Evolutionary conservation across 2,329 filamentous ascomycete genomes (phyloP), one percentile per base, ranked within the genome.

Genomic region (Fusarium succisae): DNA sequence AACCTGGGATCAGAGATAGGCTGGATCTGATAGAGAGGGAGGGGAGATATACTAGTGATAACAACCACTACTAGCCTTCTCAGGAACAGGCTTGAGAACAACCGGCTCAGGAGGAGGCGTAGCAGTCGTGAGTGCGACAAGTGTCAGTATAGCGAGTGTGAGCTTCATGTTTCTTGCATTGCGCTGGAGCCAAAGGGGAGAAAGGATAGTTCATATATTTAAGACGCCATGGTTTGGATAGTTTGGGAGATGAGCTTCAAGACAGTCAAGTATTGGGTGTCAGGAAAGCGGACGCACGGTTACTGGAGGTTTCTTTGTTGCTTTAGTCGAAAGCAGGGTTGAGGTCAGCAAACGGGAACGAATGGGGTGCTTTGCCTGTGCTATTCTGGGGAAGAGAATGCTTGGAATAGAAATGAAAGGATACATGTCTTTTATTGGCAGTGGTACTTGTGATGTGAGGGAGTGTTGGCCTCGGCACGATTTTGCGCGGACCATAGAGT

Each of bases 141-240:
- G 30, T 1, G 69, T 35, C 22, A 69, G 30, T 18, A 70, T 59
- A 14, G 66, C 15, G 9, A 68, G 4, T 2, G 53, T 20, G 41
- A 63, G 37, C 26, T 72, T 77, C 72, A 76, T 77, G 53, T 13
- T 12, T 39, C 6, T 20, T 59, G 28, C 12, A 38, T n/a, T 22
- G 30, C n/a, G 35, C 8, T 12, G 37, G 13, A 17, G 26, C 1
- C 43, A 8, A 24, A 12, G 7, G 12, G 20, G 47, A 11, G 28
- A 32, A 32, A 10, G 0, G 11, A 8, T 7, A 11, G 14, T 53
- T 65, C 24, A 72, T 72, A 72, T 72, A 67, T 7, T 18, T 5
- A 4, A 24, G 1, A 22, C 6, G 24, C 26, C n/a, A 22, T 26
- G 18, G 11, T 6, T 18, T n/a, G 26, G 8, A 20, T 35, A 35